These are phyloP conservation scores for Quercus wislizeni DNA, from an alignment of 306 rosid genomes.

Conservation along the genomic window DNA sequence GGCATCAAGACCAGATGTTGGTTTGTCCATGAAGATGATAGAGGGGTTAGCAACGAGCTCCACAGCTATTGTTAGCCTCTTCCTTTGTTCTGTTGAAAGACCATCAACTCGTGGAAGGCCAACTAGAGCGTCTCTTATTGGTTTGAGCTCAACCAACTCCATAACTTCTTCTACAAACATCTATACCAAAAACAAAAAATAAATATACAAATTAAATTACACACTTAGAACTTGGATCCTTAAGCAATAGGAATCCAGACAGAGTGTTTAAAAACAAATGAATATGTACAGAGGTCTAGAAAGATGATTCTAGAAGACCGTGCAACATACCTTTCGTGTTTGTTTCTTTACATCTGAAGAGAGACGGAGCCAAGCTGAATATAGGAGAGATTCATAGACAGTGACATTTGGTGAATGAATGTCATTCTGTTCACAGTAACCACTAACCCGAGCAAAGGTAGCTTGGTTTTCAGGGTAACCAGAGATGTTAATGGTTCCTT, in stretches of 20 bases:
- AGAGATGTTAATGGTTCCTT: slow-evolving; percentile 53
- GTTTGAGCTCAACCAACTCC: slow-evolving; percentile 65
- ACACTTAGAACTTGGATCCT: background rate
- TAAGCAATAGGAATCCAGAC: background rate
- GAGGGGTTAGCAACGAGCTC: slow-evolving; percentile 89
- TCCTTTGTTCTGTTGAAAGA: slow-evolving; percentile 77
- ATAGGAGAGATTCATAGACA: slow-evolving; percentile 57
- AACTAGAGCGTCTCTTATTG: slow-evolving; percentile 53
- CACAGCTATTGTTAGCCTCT: slow-evolving; percentile 84
- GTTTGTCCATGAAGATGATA: slow-evolving; percentile 89
- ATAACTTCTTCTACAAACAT: slow-evolving; percentile 64
- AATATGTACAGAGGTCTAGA: background rate
- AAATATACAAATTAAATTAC: background rate
- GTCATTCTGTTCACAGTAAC: slow-evolving; percentile 72
- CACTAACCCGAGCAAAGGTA: slow-evolving; percentile 61
- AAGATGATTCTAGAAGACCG: background rate
- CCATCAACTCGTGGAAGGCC: slow-evolving; percentile 84
- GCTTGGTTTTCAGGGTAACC: slow-evolving; percentile 64
- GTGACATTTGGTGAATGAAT: slow-evolving; percentile 67
- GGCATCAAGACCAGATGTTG: slow-evolving; percentile 91
- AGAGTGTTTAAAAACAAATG: background rate
- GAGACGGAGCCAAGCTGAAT: slow-evolving; percentile 68
- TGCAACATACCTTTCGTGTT: slow-evolving; percentile 38
- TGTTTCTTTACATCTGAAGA: slow-evolving; percentile 28
- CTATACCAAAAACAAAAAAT: slow-evolving; percentile 2